Base-by-base conservation (phyloP, 164 flowering plant genomes). In the Litsea cubeba region DNA sequence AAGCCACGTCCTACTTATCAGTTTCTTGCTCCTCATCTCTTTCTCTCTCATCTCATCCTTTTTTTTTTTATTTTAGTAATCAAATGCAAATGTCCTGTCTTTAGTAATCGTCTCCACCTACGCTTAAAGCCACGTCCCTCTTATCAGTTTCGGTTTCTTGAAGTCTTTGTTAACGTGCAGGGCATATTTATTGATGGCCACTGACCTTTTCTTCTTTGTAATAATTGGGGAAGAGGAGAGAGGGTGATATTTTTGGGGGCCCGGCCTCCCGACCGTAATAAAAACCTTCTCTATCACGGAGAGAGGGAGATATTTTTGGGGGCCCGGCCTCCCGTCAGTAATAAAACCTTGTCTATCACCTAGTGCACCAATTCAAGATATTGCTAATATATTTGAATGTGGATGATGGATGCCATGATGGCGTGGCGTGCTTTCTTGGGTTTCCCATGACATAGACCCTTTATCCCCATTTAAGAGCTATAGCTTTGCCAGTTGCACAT, bases 171-270 rank as follows among this genome's bases (percentile, higher is more conserved):
- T 63, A 12, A 23, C 28, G 15, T 12, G 5, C 28, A 12, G 28
- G 25, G 66, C 60, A 54, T 12, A 17, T 54, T 63, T 63, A 63
- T 63, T 10, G 66, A 63, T 63, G 63, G 63, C 62, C 69, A 22
- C 69, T 66, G 69, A 15, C 74, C 24, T 72, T 62, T 54, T 10
- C 50, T 2, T 40, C 30, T 62, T 7, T 32, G 22, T 2, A 20
- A 24, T 11, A 17, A 17, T n/a, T n/a, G 18, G 5, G n/a, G 4
- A 2, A n/a, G n/a, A n/a, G n/a, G 60, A 54, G 17, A n/a, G n/a
- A n/a, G n/a, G n/a, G n/a, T n/a, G n/a, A n/a, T n/a, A n/a, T n/a
- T n/a, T n/a, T n/a, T n/a, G n/a, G n/a, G n/a, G n/a, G n/a, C n/a
- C n/a, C n/a, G n/a, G n/a, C n/a, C n/a, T n/a, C n/a, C n/a, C n/a